Conservation (phyloP, 192 early-diverging fungal genomes). For the Mortierella alpina region DNA sequence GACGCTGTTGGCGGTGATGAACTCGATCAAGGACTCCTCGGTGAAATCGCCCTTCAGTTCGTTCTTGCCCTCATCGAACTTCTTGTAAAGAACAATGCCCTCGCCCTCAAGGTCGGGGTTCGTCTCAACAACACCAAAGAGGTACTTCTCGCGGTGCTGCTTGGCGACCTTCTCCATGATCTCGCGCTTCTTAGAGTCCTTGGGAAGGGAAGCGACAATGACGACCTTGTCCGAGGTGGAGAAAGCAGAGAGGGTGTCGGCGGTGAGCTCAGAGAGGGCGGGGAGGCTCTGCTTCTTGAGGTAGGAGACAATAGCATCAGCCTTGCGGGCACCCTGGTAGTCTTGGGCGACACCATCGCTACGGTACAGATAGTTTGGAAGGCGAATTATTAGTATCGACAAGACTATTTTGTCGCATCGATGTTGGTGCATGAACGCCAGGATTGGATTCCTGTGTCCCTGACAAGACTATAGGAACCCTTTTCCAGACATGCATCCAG, state of each 20-base stretch:
- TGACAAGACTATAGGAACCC: background rate
- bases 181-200: constrained; percentile 72
- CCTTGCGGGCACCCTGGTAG: constrained; percentile 91
- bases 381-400: background rate
- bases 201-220: constrained; percentile 84
- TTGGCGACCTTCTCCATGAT: constrained; percentile 79
- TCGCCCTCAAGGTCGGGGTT: constrained; percentile 56
- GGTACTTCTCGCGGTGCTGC: constrained; percentile 83
- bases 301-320: constrained; percentile 87
- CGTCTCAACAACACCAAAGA: constrained; percentile 86
- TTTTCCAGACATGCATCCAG: background rate
- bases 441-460: background rate
- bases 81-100: constrained; percentile 86
- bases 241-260: constrained; percentile 81
- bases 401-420: background rate
- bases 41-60: constrained; percentile 71
- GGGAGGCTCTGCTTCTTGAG: constrained; percentile 96
- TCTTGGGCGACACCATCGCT: constrained; percentile 73
- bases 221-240: constrained; percentile 89
- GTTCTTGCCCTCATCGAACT: constrained; percentile 90
- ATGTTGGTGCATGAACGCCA: background rate
- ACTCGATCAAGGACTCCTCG: constrained; percentile 67
- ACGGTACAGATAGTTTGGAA: background rate
- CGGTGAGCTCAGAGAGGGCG: constrained; percentile 75
- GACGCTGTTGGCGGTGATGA: constrained; percentile 84